Evolutionary conservation across 163 green algal genomes (phyloP), one percentile per base, ranked within the genome.

Genomic region (Coccomyxa subellipsoidea): DNA sequence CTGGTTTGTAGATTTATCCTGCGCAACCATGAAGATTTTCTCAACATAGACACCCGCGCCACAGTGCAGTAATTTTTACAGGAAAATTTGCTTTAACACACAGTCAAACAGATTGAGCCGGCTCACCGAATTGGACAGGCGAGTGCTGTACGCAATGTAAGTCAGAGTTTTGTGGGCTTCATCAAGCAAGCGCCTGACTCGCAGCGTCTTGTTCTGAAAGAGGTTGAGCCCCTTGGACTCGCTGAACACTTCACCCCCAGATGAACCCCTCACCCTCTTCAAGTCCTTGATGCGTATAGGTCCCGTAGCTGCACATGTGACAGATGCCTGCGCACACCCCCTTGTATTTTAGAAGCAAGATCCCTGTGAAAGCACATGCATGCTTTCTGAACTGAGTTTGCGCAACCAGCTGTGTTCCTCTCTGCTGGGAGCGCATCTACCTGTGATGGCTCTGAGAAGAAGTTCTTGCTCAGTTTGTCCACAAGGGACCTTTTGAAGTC

Each of bases 401-500:
- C 21, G 8, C 32, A 29, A n/a, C 29, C 75, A 69, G 1, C 25
- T 80, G 36, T 80, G 2, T 39, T 0, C 12, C 21, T 10, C 25
- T 10, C 70, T 77, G 70, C 32, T 53, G 31, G 32, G 35, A 2
- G 54, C 34, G 10, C 71, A 7, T 38, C 21, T 54, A 90, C 90
- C 82, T 95, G 93, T 8, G 80, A 90, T 1, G 94, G 94, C 78
- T 97, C 94, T 7, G 85, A 78, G 84, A 97, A 96, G 75, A 94
- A 95, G 80, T 96, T 89, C 79, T 94, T 95, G 47, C 86, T 54
- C 0, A 97, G 88, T 79, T 95, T 94, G 85, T 97, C 93, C 23
- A 88, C 84, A 34, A 96, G 79, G 54, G 78, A 90, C 34, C 93
- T 86, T 83, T 95, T 91, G 84, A 96, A 96, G 80, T 97, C 93